Conservation (phyloP, 2,329 filamentous ascomycete species). For the Hypomyces perniciosus region DNA sequence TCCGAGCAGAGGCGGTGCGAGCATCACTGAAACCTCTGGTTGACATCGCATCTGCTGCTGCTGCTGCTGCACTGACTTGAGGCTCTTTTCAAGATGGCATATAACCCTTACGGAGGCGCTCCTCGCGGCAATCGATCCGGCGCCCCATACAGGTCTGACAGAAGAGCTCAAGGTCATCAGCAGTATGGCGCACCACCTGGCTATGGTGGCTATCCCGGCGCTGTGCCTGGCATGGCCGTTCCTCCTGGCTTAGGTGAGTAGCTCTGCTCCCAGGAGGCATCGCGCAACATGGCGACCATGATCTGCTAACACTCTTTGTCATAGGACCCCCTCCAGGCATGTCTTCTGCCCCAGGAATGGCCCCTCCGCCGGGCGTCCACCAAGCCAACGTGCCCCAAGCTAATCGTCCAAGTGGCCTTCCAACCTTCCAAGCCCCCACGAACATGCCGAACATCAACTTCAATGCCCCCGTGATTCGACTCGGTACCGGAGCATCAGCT, state of each 20-base stretch:
- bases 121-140: slow-evolving; percentile 11
- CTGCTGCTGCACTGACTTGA: slow-evolving; percentile 1
- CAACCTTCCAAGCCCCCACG: slow-evolving; percentile 79
- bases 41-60: background rate
- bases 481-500: slow-evolving; percentile 70
- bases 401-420: slow-evolving; percentile 74
- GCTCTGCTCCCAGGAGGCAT: background rate
- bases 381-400: slow-evolving; percentile 67
- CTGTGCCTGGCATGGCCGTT: slow-evolving; percentile 64
- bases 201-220: slow-evolving; percentile 61
- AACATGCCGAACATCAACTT: slow-evolving; percentile 99
- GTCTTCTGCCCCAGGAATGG: slow-evolving; percentile 73
- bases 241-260: slow-evolving; percentile 76
- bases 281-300: slow-evolving; percentile 1
- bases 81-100: slow-evolving; percentile 40
- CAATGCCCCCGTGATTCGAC: slow-evolving; percentile 89
- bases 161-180: slow-evolving; percentile 24
- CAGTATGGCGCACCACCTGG: slow-evolving; percentile 70
- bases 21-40: no score
- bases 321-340: slow-evolving; percentile 73
- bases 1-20: no score
- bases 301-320: slow-evolving; percentile 15
- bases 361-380: slow-evolving; percentile 69
- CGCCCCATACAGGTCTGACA: slow-evolving; percentile 15
- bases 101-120: slow-evolving; percentile 55